phyloP scores from a whole-genome alignment of 1,284 basidiomycete genomes.

The Baeospora myosura region DNA sequence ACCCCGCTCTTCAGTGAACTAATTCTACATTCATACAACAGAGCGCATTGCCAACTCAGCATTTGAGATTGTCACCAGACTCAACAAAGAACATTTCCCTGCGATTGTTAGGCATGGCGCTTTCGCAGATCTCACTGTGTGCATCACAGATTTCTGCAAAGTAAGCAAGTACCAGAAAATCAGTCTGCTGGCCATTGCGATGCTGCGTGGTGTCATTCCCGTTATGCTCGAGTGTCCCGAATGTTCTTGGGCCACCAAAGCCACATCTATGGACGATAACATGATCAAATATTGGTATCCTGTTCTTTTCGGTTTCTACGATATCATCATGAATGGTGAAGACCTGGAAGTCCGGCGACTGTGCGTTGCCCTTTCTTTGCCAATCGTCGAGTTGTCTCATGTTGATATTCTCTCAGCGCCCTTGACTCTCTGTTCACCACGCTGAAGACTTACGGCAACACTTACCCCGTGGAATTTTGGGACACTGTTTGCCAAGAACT shows the following conservation, averaged over 20 bases:
- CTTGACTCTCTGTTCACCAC: constrained; percentile 94
- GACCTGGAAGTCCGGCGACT: constrained; percentile 94
- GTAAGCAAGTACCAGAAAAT: constrained; percentile 99
- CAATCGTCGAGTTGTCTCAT: constrained; percentile 3
- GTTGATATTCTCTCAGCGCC: constrained; percentile 48
- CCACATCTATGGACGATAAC: constrained; percentile 57
- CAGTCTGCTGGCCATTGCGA: constrained; percentile 91
- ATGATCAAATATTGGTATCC: constrained; percentile 98
- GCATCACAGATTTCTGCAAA: constrained; percentile 99
- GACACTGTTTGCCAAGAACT: constrained; percentile 95
- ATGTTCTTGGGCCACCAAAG: constrained; percentile 51
- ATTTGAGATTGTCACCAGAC: constrained; percentile 90
- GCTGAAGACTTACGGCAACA: constrained; percentile 82
- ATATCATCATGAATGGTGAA: constrained; percentile 99
- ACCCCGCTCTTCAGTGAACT: no score
- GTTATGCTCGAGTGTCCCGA: constrained; percentile 86
- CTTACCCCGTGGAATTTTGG: constrained; percentile 94
- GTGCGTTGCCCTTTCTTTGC: constrained; percentile 44
- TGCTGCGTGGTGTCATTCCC: constrained; percentile 88
- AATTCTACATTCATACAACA: constrained; percentile 19
- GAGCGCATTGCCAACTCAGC: constrained; percentile 92
- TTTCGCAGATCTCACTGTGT: constrained; percentile 93
- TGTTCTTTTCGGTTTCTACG: constrained; percentile 93
- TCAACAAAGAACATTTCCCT: constrained; percentile 90
- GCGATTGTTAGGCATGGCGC: constrained; percentile 88